Base-by-base conservation (phyloP, 1,284 basidiomycete genomes). In the Xerocomus amazonicus region DNA sequence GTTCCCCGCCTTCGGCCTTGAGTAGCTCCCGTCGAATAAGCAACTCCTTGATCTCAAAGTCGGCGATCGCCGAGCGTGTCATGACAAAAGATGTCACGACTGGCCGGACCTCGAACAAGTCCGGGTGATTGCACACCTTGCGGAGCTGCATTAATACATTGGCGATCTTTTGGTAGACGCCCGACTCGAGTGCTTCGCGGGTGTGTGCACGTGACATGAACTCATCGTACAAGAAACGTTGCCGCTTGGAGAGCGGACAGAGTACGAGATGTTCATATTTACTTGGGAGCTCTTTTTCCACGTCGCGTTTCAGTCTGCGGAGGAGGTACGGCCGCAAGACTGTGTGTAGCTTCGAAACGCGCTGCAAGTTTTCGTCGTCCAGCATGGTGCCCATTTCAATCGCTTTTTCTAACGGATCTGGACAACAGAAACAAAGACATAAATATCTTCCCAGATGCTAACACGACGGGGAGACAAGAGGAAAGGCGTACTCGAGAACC, bases 71-170 rank as follows among this genome's bases (percentile, higher is more conserved):
- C 19, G 91, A 90, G 28, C 83, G 80, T 33, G 79, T 71, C 87
- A 94, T 92, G 0, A 88, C 84, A 67, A 97, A 96, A 7, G 92
- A 93, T 1, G 95, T 97, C 39, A 92, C 82, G 58, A 97, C 92
- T 0, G 93, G 93, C 37, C 95, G 82, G 16, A 96, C 90, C 70
- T 98, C 96, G 67, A 98, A 97, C 19, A 98, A 75, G 65, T 97
- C 90, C 0, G 95, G 95, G 65, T 97, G 94, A 60, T 97, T 97
- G 75, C 94, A 96, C 35, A 94, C 92, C 71, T 95, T 95, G 45
- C 92, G 81, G 17, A 97, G 77, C 66, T 98, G 96, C 95, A 98
- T 98, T 52, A 98, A 78, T 53, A 96, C 91, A 67, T 98, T 98
- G 69, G 95, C 93, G 53, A 98, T 93, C 66, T 94, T 94, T 68